Conservation (phyloP, 441 rosid species). For the Arabidopsis lyrata region DNA sequence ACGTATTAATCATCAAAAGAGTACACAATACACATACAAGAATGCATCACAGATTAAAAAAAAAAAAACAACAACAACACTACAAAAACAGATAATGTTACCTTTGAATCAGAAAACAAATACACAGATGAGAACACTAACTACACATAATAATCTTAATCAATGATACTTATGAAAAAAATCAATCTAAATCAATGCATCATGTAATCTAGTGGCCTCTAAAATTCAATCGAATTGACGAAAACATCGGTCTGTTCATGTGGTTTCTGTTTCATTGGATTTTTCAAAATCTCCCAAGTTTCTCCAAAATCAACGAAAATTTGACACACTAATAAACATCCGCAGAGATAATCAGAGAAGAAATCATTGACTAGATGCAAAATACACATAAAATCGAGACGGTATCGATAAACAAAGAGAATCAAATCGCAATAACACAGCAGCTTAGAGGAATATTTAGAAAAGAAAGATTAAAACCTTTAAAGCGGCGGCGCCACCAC, state of each 20-base stretch:
- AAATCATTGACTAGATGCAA: not conserved
- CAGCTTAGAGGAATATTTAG: not conserved
- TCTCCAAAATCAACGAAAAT: not conserved
- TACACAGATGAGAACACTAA: not conserved
- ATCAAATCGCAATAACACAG: not conserved
- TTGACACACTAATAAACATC: not conserved
- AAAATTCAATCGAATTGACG: not conserved
- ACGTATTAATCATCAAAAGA: not conserved
- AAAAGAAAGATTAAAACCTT: constrained; percentile 44
- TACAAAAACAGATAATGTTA: too few species aligned
- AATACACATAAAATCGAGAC: not conserved
- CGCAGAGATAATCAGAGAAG: not conserved
- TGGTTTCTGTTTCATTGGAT: too few species aligned
- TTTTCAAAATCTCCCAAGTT: not conserved
- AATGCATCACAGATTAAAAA: not conserved
- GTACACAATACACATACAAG: not conserved
- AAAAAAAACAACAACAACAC: not conserved
- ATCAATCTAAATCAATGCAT: not conserved
- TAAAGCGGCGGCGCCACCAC: constrained; percentile 62
- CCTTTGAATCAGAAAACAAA: not conserved
- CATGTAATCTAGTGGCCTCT: not conserved
- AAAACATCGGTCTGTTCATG: not conserved
- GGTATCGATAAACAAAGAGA: not conserved
- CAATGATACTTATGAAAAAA: too few species aligned
- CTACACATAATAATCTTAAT: not conserved